Evolutionary conservation across 148 eudicot species (phyloP).

Genomic region (Pouteria glomerata): DNA sequence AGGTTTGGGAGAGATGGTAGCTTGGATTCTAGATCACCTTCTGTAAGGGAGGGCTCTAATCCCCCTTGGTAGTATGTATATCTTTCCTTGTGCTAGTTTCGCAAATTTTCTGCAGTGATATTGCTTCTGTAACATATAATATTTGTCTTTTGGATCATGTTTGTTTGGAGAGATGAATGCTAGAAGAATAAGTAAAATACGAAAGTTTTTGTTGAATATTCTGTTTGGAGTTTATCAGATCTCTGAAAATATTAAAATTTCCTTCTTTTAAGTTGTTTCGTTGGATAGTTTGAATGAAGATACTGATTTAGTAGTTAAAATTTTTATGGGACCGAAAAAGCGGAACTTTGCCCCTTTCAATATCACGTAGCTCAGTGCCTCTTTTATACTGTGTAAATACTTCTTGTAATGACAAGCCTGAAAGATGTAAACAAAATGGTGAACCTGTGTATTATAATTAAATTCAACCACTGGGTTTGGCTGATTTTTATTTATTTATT

Average conservation of each 20-base stretch:
- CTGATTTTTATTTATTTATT: no score
- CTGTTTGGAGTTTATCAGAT: not conserved
- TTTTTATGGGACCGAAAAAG: not conserved
- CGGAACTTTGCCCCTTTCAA: not conserved
- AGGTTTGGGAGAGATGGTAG: slow-evolving; percentile 62
- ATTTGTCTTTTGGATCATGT: not conserved
- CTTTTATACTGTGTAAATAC: not conserved
- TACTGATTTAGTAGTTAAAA: not conserved
- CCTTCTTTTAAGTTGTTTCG: not conserved
- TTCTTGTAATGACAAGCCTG: not conserved
- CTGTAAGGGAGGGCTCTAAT: slow-evolving; percentile 67
- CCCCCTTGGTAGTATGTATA: slow-evolving; percentile 58
- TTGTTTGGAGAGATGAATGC: not conserved
- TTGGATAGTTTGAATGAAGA: not conserved
- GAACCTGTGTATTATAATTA: no score
- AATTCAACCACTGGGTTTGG: no score
- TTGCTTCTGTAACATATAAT: slow-evolving; percentile 4
- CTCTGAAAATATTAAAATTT: not conserved
- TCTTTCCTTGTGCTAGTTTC: not conserved
- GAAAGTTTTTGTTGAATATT: not conserved
- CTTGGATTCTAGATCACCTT: slow-evolving; percentile 61
- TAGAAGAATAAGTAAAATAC: not conserved
- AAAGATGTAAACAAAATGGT: no score
- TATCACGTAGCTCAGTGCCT: no score
- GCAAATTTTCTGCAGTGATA: not conserved